Percentiles rank a stretch among this genome's conserved stretches.
Conservation (phyloP, 306 rosid genomes). For the Vachellia pachyceras region DNA sequence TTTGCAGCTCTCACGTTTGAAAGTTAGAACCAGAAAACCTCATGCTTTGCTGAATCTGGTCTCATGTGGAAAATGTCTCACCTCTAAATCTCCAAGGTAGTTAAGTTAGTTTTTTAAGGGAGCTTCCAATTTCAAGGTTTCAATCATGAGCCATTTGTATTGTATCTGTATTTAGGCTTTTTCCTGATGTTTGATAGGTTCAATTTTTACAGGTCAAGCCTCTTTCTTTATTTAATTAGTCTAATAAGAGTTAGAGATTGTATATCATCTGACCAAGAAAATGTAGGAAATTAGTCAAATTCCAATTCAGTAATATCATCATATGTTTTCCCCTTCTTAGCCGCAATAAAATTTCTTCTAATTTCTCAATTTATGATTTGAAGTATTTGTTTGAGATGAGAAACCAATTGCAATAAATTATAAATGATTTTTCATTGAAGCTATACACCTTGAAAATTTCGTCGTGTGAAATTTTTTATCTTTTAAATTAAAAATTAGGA, state of each 20-base stretch:
- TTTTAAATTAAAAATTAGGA: background rate
- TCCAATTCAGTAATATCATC: constrained; percentile 37
- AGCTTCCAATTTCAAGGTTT: constrained; percentile 49
- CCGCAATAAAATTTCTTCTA: constrained; percentile 33
- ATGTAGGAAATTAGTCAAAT: constrained; percentile 46
- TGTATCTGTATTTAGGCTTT: constrained; percentile 55
- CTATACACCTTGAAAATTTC: background rate
- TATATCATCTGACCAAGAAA: constrained; percentile 46
- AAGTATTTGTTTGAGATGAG: background rate
- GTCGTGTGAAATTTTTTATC: background rate
- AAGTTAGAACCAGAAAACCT: constrained; percentile 63
- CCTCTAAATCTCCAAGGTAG: constrained; percentile 82
- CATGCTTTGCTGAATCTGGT: constrained; percentile 81
- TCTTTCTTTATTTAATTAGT: constrained; percentile 48
- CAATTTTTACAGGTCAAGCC: constrained; percentile 52
- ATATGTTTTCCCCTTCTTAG: constrained; percentile 36
- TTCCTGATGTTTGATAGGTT: constrained; percentile 48
- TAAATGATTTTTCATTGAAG: background rate
- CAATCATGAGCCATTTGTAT: constrained; percentile 45
- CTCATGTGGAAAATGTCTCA: constrained; percentile 87
- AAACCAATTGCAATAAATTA: background rate
- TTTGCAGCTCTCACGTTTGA: constrained; percentile 92
- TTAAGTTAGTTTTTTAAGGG: constrained; percentile 31
- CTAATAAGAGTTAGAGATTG: constrained; percentile 59
- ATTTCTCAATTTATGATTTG: constrained; percentile 20